phyloP scores from a whole-genome alignment of 805 yeast species.

The Kodamaea kaohsiungensis region DNA sequence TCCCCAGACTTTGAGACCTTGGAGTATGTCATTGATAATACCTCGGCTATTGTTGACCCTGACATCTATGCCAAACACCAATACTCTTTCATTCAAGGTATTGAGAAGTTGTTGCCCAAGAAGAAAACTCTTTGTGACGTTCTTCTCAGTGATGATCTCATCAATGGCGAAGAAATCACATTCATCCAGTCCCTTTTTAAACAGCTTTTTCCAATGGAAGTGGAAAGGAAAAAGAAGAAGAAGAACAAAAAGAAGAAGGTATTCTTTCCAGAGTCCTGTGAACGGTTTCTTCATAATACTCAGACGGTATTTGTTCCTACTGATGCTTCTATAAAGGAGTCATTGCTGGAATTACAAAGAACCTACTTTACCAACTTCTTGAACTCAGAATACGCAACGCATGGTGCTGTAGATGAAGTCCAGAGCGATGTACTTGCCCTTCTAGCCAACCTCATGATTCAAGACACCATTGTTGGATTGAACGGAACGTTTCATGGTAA shows the following conservation, averaged over 20 bases:
- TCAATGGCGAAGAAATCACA: slow-evolving; percentile 23
- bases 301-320: slow-evolving; percentile 38
- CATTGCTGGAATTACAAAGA: slow-evolving; percentile 28
- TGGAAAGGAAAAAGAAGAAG: neutral
- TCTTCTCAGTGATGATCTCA: slow-evolving; percentile 25
- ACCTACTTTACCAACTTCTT: slow-evolving; percentile 26
- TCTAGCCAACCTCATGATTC: slow-evolving; percentile 26
- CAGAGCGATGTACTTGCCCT: slow-evolving; percentile 27
- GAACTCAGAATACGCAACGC: slow-evolving; percentile 23
- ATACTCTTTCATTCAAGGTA: slow-evolving; percentile 66
- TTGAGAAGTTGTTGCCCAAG: slow-evolving; percentile 45
- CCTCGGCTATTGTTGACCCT: slow-evolving; percentile 52
- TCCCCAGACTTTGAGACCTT: slow-evolving; percentile 26
- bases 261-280: slow-evolving; percentile 21
- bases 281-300: slow-evolving; percentile 23
- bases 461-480: slow-evolving; percentile 28
- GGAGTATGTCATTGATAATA: slow-evolving; percentile 43
- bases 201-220: slow-evolving; percentile 21
- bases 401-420: slow-evolving; percentile 34
- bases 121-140: slow-evolving; percentile 38
- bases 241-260: slow-evolving; percentile 11
- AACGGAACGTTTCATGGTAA: slow-evolving; percentile 25
- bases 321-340: slow-evolving; percentile 25
- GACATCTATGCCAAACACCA: slow-evolving; percentile 63
- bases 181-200: slow-evolving; percentile 30